A percentile compares a stretch with the other conserved stretches of the same genome.
Evolutionary conservation across 2,329 filamentous ascomycete genomes (phyloP).

Genomic region (Acephala macrosclerotiorum): DNA sequence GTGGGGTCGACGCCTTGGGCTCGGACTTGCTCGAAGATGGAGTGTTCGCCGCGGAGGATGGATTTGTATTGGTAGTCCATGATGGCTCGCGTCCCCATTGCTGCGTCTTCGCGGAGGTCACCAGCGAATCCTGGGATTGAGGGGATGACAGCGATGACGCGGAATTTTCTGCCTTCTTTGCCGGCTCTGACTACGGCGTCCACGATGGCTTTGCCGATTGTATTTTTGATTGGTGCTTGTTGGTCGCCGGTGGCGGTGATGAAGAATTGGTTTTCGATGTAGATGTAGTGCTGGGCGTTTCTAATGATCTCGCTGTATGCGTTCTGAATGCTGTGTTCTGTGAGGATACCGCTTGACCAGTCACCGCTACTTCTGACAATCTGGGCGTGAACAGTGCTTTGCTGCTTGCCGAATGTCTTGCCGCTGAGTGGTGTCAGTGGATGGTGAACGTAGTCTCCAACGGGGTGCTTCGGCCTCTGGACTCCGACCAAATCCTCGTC

Average conservation of each 20-base stretch:
- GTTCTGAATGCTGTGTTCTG: slow-evolving; percentile 86
- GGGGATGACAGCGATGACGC: slow-evolving; percentile 89
- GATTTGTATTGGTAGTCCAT: slow-evolving; percentile 99
- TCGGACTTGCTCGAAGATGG: slow-evolving; percentile 82
- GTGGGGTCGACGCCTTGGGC: slow-evolving; percentile 78
- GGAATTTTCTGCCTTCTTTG: slow-evolving; percentile 86
- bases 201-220: slow-evolving; percentile 87
- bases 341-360: slow-evolving; percentile 91
- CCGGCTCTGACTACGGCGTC: slow-evolving; percentile 84
- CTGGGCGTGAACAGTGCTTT: slow-evolving; percentile 82
- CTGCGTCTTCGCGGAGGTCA: slow-evolving; percentile 83
- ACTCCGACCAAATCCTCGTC: slow-evolving; percentile 89
- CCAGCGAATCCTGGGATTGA: slow-evolving; percentile 94
- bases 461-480: slow-evolving; percentile 86
- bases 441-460: slow-evolving; percentile 86
- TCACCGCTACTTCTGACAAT: slow-evolving; percentile 89
- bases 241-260: slow-evolving; percentile 91
- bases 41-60: slow-evolving; percentile 89
- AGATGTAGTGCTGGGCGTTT: slow-evolving; percentile 90
- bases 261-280: slow-evolving; percentile 99
- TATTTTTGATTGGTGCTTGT: slow-evolving; percentile 86
- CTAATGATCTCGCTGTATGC: slow-evolving; percentile 86
- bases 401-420: slow-evolving; percentile 66
- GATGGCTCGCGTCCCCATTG: slow-evolving; percentile 87
- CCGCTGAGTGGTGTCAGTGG: slow-evolving; percentile 73